Evolutionary conservation across 257 asterid genomes (phyloP), one percentile per base, ranked within the genome.

Genomic region (Misopates orontium): DNA sequence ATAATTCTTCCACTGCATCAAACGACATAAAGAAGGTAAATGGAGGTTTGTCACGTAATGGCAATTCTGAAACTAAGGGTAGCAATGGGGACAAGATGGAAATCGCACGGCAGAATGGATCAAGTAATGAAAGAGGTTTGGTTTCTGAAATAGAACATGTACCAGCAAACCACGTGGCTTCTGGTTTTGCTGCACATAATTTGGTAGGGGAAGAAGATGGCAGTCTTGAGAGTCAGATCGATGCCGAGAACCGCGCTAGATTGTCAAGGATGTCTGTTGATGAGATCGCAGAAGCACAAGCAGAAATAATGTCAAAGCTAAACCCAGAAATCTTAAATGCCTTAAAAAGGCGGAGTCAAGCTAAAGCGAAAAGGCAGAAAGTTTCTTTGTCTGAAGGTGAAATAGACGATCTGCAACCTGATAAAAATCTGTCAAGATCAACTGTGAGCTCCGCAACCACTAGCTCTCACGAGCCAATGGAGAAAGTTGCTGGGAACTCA

Each of bases 241-340:
- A 93, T 80, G 81, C 83, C 58, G 92, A 93, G 80, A 93, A 90
- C 71, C 81, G 75, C 64, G 83, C 83, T 62, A 78, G 80, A 55
- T 64, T 93, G 77, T 85, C 80, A 49, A 76, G 66, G 59, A 90
- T 93, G 97, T 86, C 97, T 17, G 78, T 80, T 23, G 83, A 80
- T 50, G 95, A 93, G 78, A 91, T 93, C 77, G 87, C 87, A 50
- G 97, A 90, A 77, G 96, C 95, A 57, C 95, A 74, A 64, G 82
- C 88, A 71, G 97, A 86, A 78, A 58, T 93, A 74, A 77, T 80
- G 86, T 71, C 81, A 56, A 88, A 82, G 83, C 74, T 93, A 76
- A 82, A 79, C 70, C 96, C 95, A 22, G 76, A 77, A 60, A 60
- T 86, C 78, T 72, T 93, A 65, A 72, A 74, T 47, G 75, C 78